Evolutionary conservation across 2,329 filamentous ascomycete genomes (phyloP), one percentile per base, ranked within the genome.

Genomic region (Thielaviopsis musarum): DNA sequence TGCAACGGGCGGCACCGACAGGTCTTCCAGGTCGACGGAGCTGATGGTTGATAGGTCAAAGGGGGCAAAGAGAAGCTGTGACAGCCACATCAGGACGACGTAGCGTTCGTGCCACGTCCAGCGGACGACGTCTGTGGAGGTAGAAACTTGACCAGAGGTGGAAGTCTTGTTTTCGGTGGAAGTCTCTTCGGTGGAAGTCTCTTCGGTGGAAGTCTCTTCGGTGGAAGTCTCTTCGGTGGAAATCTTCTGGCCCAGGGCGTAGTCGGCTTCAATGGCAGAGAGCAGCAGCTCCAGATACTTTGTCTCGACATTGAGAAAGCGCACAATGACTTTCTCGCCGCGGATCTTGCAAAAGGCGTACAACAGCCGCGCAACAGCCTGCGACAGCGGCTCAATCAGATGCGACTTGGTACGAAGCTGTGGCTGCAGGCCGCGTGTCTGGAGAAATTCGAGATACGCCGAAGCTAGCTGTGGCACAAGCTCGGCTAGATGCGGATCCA

Each of bases 271-370:
- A 51, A 95, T 81, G 17, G 85, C 84, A 1, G 78, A 77, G 9
- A 96, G 76, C 62, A 98, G 77, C 0, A 85, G 78, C 68, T 95
- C 91, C 15, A 98, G 79, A 66, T 91, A 85, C 66, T 80, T 85
- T 1, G 90, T 85, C 69, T 97, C 93, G 64, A 93, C 95, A 68
- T 87, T 91, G 64, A 98, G 75, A 67, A 97, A 96, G 51, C 88
- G 82, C 57, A 90, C 83, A 65, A 98, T 85, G 57, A 98, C 85
- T 70, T 97, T 97, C 68, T 93, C 84, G 24, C 93, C 91, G 58
- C 93, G 82, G 56, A 97, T 85, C 72, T 98, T 98, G 77, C 90
- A 96, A 62, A 98, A 85, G 0, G 85, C 85, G 69, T 97, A 97
- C 41, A 98, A 71, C 1, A 97, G 30, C 75, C 63, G 79, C 81